Conservation (phyloP, 164 flowering plant species). For the Umbellularia californica region DNA sequence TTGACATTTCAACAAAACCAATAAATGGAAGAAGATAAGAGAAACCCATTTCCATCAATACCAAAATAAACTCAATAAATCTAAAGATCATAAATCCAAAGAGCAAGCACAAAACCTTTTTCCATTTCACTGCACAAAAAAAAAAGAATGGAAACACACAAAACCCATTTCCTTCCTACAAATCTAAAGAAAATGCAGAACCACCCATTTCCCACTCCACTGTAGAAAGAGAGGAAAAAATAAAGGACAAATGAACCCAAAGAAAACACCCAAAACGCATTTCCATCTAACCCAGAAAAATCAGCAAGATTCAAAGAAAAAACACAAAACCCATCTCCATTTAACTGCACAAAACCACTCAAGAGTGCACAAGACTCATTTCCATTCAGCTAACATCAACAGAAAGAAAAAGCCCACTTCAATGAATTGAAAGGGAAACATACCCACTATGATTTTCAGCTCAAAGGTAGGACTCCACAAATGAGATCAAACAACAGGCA, state of each 20-base stretch:
- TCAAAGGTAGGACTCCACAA: neutral
- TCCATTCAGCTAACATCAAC: neutral
- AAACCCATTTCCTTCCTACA: neutral
- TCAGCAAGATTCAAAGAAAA: neutral
- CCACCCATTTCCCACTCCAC: too few relatives aligned
- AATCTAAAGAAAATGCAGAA: neutral
- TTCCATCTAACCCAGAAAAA: neutral
- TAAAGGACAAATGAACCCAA: neutral
- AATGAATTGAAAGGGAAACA: neutral
- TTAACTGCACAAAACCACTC: neutral
- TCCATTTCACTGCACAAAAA: neutral
- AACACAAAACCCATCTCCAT: neutral
- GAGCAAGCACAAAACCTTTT: neutral
- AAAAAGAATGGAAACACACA: neutral
- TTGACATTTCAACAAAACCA: neutral
- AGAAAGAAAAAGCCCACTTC: neutral
- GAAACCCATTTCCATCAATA: neutral
- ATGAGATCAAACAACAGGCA: neutral
- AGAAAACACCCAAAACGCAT: neutral
- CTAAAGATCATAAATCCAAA: neutral
- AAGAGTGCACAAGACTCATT: neutral
- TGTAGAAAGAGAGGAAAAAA: too few relatives aligned
- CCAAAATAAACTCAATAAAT: neutral
- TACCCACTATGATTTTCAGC: neutral
- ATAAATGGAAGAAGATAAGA: neutral